Evolutionary conservation across 208 protist species (phyloP).

Genomic region (Crithidia expoeki): DNA sequence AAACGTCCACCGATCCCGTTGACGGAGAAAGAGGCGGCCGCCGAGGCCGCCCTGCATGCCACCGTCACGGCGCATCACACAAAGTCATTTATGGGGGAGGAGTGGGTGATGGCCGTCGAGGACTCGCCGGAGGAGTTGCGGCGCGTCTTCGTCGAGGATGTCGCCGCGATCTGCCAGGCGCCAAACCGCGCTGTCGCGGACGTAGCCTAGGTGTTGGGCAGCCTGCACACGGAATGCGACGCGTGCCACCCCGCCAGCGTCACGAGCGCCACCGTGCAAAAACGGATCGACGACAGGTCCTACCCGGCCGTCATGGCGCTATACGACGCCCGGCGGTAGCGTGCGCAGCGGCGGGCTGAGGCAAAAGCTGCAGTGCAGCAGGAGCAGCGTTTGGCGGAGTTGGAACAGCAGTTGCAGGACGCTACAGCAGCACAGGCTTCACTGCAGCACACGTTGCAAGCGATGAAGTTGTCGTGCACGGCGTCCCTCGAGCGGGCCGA

Average conservation of each 20-base stretch:
- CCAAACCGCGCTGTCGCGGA: slow-evolving; percentile 37
- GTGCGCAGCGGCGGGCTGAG: background rate
- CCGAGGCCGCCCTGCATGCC: background rate
- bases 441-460: background rate
- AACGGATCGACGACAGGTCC: slow-evolving; percentile 8
- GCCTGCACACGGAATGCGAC: slow-evolving; percentile 40
- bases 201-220: slow-evolving; percentile 31
- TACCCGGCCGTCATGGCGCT: slow-evolving; percentile 13
- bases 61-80: slow-evolving; percentile 26
- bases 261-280: slow-evolving; percentile 15
- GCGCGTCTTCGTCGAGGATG: slow-evolving; percentile 9
- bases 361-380: background rate
- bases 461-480: background rate
- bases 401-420: slow-evolving; percentile 2
- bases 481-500: background rate
- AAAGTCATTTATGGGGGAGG: slow-evolving; percentile 33
- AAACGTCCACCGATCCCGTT: slow-evolving; percentile 3
- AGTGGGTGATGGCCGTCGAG: slow-evolving; percentile 48
- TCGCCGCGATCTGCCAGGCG: slow-evolving; percentile 29
- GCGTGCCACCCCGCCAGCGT: slow-evolving; percentile 33
- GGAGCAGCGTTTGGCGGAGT: background rate
- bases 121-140: slow-evolving; percentile 42
- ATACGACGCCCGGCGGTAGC: slow-evolving; percentile 11
- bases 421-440: slow-evolving; percentile 1
- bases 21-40: slow-evolving; percentile 28